Evolutionary conservation across 1,284 basidiomycete genomes (phyloP).

Genomic region (Cryptococcus sp.): DNA sequence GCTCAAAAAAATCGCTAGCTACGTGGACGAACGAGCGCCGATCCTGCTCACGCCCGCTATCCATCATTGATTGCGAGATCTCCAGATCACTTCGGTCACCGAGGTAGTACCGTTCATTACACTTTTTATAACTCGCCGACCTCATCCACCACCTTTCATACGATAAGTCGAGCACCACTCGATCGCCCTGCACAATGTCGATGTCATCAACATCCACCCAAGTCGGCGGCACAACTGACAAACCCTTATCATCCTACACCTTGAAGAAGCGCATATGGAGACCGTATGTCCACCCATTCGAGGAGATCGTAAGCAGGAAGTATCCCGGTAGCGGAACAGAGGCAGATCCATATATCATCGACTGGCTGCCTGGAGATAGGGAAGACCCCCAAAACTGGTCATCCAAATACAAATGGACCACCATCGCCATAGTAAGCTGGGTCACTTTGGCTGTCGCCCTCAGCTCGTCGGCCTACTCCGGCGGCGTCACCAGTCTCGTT

Average conservation of each 20-base stretch:
- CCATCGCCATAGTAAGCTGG: slow-evolving; percentile 25
- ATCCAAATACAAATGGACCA: slow-evolving; percentile 37
- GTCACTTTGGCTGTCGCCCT: slow-evolving; percentile 44
- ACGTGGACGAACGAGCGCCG: too few species aligned
- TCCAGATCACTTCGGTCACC: too few species aligned
- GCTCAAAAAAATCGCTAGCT: too few species aligned
- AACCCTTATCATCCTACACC: slow-evolving; percentile 29
- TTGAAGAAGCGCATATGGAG: slow-evolving; percentile 43
- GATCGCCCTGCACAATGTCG: neutral
- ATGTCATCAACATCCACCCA: slow-evolving; percentile 15
- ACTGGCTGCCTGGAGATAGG: slow-evolving; percentile 41
- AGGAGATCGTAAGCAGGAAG: slow-evolving; percentile 42
- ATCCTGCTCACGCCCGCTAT: too few species aligned
- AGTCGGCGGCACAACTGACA: slow-evolving; percentile 7
- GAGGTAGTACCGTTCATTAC: too few species aligned
- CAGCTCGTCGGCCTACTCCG: slow-evolving; percentile 39
- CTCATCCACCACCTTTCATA: too few species aligned
- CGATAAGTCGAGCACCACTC: too few species aligned
- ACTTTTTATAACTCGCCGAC: too few species aligned
- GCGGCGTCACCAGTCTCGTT: slow-evolving; percentile 31
- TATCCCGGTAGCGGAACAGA: slow-evolving; percentile 52
- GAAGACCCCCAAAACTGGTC: slow-evolving; percentile 47
- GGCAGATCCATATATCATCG: slow-evolving; percentile 52
- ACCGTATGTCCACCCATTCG: slow-evolving; percentile 47
- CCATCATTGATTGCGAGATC: too few species aligned